Evolutionary conservation across 2,329 filamentous ascomycete genomes (phyloP).

Genomic region (Neoarthrinium moseri): DNA sequence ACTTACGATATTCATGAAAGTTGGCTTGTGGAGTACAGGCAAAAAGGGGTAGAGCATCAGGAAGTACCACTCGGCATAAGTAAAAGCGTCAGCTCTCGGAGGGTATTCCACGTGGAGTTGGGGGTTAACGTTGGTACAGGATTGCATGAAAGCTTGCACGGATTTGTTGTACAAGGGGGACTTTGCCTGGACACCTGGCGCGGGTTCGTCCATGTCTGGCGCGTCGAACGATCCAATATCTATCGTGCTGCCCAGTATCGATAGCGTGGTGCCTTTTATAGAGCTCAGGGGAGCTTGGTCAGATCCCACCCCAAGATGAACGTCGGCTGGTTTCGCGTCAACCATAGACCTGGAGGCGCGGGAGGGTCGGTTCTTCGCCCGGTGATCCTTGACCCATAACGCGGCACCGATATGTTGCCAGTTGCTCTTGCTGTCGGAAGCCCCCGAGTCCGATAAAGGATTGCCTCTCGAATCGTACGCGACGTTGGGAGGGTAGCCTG

Average conservation of each 20-base stretch:
- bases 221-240: conserved; percentile 73
- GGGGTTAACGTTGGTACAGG: conserved; percentile 60
- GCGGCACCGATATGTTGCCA: conserved; percentile 35
- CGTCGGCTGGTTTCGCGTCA: conserved; percentile 51
- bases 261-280: conserved; percentile 73
- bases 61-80: conserved; percentile 75
- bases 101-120: conserved; percentile 60
- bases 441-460: background rate
- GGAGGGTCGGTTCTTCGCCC: conserved; percentile 24
- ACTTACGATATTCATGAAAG: conserved; percentile 66
- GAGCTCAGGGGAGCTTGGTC: conserved; percentile 67
- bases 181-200: conserved; percentile 36
- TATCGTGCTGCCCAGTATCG: conserved; percentile 76
- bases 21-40: conserved; percentile 75
- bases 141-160: conserved; percentile 66
- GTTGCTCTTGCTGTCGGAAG: conserved; percentile 20
- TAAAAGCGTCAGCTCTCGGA: conserved; percentile 60
- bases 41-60: conserved; percentile 68
- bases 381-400: conserved; percentile 29
- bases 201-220: conserved; percentile 63
- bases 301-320: conserved; percentile 64
- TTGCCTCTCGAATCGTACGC: background rate
- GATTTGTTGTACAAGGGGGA: conserved; percentile 67
- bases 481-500: conserved; percentile 12
- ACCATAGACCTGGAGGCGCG: conserved; percentile 23